A percentile compares a stretch with the other conserved stretches of the same genome.
phyloP scores from a whole-genome alignment of 169 alveolate species.

The Plasmodium vinckei region DNA sequence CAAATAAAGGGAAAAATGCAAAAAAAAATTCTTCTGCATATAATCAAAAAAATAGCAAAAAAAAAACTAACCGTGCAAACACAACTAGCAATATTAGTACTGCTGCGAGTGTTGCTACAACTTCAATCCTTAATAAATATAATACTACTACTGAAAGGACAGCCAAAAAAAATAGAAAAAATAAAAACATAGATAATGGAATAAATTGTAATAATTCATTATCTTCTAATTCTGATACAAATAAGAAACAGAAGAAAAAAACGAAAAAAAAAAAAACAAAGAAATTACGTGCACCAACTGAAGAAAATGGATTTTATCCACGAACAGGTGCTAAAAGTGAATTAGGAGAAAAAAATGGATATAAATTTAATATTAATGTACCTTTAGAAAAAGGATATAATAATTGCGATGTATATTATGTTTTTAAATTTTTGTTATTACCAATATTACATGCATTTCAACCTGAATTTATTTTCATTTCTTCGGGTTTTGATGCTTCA shows the following conservation, averaged over 20 bases:
- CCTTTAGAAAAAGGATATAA: slow-evolving; percentile 81
- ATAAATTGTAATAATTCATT: no score
- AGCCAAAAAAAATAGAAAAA: not conserved
- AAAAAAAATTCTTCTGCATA: not conserved
- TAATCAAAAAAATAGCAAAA: not conserved
- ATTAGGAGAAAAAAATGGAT: slow-evolving; percentile 77
- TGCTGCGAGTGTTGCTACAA: not conserved
- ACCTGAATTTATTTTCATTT: slow-evolving; percentile 95
- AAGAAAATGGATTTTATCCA: slow-evolving; percentile 90
- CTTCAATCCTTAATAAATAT: not conserved
- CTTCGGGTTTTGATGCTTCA: slow-evolving; percentile 96
- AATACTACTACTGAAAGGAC: not conserved
- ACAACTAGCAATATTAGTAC: not conserved
- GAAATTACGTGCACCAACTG: slow-evolving; percentile 42
- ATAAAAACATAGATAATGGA: not conserved
- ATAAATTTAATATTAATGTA: slow-evolving; percentile 77
- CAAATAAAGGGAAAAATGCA: not conserved
- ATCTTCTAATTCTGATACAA: no score
- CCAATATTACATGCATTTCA: slow-evolving; percentile 92
- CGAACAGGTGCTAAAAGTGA: slow-evolving; percentile 88
- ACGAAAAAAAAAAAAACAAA: slow-evolving; percentile 4
- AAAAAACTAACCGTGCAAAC: not conserved
- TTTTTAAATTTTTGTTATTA: slow-evolving; percentile 80
- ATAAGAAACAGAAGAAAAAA: not conserved
- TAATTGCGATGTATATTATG: slow-evolving; percentile 81